phyloP scores from a whole-genome alignment of 75 land plant genomes.

The Pinus taeda region DNA sequence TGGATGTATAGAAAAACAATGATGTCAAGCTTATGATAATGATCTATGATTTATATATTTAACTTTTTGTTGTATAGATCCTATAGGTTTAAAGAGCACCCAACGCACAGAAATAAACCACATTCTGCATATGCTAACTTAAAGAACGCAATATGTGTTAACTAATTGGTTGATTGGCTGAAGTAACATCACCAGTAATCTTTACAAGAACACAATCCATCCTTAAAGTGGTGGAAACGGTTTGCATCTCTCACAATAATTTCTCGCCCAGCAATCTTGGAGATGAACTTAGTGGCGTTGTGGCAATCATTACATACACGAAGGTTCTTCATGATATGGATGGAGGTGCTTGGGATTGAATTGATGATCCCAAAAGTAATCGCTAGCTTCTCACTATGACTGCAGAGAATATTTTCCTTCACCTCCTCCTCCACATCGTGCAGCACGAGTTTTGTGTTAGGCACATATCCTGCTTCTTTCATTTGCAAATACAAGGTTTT shows the following conservation, averaged over 20 bases:
- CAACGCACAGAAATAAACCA: no score
- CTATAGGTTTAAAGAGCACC: no score
- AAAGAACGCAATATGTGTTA: no score
- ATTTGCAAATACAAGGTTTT: conserved; percentile 11
- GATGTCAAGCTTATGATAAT: no score
- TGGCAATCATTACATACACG: background rate
- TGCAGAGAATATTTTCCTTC: background rate
- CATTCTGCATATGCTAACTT: no score
- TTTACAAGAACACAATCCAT: background rate
- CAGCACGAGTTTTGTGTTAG: background rate
- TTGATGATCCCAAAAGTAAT: background rate
- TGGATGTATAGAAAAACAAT: no score
- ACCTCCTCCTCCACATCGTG: background rate
- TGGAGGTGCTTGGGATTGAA: background rate
- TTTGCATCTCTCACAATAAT: background rate
- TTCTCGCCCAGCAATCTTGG: background rate
- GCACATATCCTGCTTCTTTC: conserved; percentile 8
- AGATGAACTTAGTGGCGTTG: background rate
- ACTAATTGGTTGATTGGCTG: no score
- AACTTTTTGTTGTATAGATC: no score
- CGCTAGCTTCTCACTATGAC: background rate
- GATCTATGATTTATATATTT: no score
- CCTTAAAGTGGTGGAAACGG: background rate
- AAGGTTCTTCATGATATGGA: background rate
- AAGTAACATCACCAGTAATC: background rate